Evolutionary conservation across 495 filamentous ascomycete species (phyloP), one percentile per base, ranked within the genome.

Genomic region (Aspergillus egyptiacus): DNA sequence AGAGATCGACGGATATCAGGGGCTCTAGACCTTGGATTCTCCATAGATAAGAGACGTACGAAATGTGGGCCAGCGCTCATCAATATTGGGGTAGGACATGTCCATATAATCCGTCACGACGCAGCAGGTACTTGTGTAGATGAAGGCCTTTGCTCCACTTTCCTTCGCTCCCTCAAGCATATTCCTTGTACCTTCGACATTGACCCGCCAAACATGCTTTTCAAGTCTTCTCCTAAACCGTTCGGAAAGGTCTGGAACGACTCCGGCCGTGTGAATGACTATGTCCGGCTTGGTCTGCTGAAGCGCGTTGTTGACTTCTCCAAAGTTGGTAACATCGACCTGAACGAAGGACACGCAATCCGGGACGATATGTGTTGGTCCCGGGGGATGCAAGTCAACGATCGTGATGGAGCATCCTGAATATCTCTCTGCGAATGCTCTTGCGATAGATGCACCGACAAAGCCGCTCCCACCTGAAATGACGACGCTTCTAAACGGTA

Each of bases 131-230:
- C 74, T 76, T 3, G 81, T 84, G 50, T 75, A 75, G 13, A 86
- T 60, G 46, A 86, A 80, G 32, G 76, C 74, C 42, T 68, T 62
- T 17, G 76, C 77, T 15, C 72, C 74, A 22, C 61, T 64, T 22
- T 58, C 53, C 49, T 70, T 68, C 17, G 80, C 71, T 2, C 71
- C 74, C 15, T 69, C 61, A 14, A 86, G 62, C 38, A 82, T 73
- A 54, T 82, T 78, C 40, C 63, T 65, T 17, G 80, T 80, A 46
- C 81, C 81, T 20, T 74, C 73, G 25, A 83, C 65, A 63, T 86
- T 85, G 44, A 78, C 64, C 27, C 58, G 65, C 63, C 70, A 69
- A 8, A 70, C 63, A 30, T 58, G 53, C 20, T 52, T 52, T 53
- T 70, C 63, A 36, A 66, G 48, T 41, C 57, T 58, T 32, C 73